phyloP scores from a whole-genome alignment of 2,329 filamentous ascomycete genomes.

The Sclerotinia trifoliorum region DNA sequence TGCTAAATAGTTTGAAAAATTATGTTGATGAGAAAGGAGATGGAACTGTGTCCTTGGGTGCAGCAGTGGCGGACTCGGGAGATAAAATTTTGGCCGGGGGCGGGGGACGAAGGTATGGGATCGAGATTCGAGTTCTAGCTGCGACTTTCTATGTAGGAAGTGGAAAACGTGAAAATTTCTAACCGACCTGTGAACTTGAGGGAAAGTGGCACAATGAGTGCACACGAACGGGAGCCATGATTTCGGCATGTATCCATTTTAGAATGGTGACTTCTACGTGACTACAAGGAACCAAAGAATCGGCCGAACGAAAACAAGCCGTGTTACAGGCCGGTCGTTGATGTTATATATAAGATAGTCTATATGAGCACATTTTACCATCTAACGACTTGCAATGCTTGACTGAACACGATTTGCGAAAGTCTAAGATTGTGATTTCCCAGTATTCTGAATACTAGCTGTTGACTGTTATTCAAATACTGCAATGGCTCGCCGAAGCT shows the following conservation, averaged over 20 bases:
- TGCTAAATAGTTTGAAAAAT: too few relatives aligned
- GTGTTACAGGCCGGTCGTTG: too few relatives aligned
- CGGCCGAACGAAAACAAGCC: neutral
- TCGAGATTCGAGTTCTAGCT: too few relatives aligned
- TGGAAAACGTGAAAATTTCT: neutral
- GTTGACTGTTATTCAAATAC: neutral
- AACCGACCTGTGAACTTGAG: neutral
- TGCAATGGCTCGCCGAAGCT: too few relatives aligned
- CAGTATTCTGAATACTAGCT: neutral
- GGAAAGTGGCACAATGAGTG: neutral
- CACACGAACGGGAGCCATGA: neutral
- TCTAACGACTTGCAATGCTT: neutral
- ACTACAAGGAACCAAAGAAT: too few relatives aligned
- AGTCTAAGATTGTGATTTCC: neutral
- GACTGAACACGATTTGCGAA: too few relatives aligned
- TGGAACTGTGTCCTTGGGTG: constrained; percentile 51
- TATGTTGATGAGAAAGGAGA: neutral
- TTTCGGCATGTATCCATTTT: neutral
- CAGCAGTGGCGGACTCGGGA: constrained; percentile 55
- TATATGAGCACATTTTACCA: neutral
- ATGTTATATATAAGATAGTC: neutral
- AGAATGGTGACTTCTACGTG: neutral
- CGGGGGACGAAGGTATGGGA: constrained; percentile 43
- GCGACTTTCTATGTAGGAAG: neutral
- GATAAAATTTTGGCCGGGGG: constrained; percentile 54